A percentile compares a stretch with the other conserved stretches of the same genome.
phyloP scores from a whole-genome alignment of 345 rosid species.

The Alliaria petiolata region DNA sequence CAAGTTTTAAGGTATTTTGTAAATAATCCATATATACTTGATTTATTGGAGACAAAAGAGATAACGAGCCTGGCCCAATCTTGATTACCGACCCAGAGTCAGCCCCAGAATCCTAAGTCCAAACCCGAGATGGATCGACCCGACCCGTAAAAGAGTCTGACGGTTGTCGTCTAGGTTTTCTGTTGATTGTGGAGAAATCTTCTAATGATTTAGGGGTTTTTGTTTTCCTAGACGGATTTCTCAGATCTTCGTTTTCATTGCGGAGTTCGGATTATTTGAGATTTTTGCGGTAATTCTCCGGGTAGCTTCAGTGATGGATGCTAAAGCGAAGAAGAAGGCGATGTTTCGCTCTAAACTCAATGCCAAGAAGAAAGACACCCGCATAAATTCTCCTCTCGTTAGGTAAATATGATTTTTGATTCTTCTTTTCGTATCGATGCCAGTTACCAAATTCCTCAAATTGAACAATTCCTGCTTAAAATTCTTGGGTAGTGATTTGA shows the following conservation, averaged over 20 bases:
- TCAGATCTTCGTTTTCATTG: neutral
- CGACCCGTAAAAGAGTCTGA: neutral
- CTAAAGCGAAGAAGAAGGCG: conserved; percentile 74
- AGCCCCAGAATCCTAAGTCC: neutral
- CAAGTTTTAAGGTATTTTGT: neutral
- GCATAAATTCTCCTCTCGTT: conserved; percentile 86
- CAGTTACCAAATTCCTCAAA: neutral
- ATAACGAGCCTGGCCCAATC: conserved; percentile 6
- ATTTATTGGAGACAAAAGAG: neutral
- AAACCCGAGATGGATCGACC: neutral
- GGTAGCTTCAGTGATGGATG: conserved; percentile 50
- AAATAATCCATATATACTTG: neutral
- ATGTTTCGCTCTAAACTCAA: conserved; percentile 78
- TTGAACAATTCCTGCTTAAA: neutral
- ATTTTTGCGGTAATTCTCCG: neutral
- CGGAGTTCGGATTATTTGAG: neutral
- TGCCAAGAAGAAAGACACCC: conserved; percentile 76
- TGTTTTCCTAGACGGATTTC: neutral
- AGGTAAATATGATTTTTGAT: conserved; percentile 38
- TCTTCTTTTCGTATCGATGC: neutral
- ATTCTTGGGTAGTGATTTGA: too few species aligned
- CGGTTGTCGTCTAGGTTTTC: neutral
- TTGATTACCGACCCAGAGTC: neutral
- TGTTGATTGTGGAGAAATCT: neutral
- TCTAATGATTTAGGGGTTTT: neutral